phyloP scores from a whole-genome alignment of 1,139 yeast species.

The Geotrichum siamense region DNA sequence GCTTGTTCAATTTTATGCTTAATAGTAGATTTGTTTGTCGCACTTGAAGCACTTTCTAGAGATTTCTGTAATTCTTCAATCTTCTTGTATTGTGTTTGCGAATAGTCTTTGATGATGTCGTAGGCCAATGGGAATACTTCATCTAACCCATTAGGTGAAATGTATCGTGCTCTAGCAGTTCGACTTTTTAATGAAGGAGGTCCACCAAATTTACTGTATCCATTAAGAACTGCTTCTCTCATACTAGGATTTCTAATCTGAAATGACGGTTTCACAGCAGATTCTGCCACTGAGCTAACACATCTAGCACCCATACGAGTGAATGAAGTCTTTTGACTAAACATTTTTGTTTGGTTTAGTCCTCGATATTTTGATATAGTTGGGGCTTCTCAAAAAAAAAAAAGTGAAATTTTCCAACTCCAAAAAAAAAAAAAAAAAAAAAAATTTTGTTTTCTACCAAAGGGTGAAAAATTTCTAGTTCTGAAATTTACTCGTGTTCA shows the following conservation, averaged over 20 bases:
- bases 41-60: constrained; percentile 16
- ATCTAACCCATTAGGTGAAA: constrained; percentile 60
- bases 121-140: constrained; percentile 68
- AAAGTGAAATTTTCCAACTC: constrained; percentile 1
- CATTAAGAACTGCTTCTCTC: constrained; percentile 34
- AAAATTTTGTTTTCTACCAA: too few species aligned
- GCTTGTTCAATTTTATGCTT: constrained; percentile 24
- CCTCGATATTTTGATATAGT: too few species aligned
- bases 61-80: constrained; percentile 28
- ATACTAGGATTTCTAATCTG: constrained; percentile 29
- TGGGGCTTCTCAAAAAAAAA: background rate
- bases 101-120: constrained; percentile 48
- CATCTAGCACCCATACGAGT: constrained; percentile 3
- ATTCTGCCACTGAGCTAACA: constrained; percentile 1
- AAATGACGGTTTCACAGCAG: constrained; percentile 22
- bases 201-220: constrained; percentile 34
- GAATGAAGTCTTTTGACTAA: background rate
- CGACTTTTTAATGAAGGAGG: constrained; percentile 45
- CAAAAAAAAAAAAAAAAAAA: too few species aligned
- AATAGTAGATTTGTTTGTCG: constrained; percentile 14
- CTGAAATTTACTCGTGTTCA: too few species aligned
- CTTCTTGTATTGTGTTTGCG: constrained; percentile 27
- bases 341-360: too few species aligned
- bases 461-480: too few species aligned
- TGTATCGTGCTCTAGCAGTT: constrained; percentile 46